phyloP scores from a whole-genome alignment of 1,139 yeast species.

The Nakaseomyces delphensis region DNA sequence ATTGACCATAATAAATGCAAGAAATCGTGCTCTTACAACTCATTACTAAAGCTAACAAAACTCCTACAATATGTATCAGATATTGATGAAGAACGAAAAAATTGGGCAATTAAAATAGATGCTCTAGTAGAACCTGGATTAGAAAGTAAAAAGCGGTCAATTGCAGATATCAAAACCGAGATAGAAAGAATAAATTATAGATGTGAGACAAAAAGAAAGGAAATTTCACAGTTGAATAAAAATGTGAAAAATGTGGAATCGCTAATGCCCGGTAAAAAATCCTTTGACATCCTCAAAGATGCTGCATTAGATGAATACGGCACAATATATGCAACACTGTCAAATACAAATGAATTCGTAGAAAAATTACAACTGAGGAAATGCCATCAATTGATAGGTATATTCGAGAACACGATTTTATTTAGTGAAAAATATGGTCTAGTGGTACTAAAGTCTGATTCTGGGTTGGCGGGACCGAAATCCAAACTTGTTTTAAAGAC shows the following conservation, averaged over 20 bases:
- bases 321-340: slow-evolving; percentile 19
- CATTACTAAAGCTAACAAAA: slow-evolving; percentile 24
- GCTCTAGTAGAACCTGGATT: not conserved
- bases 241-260: not conserved
- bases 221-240: not conserved
- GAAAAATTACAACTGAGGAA: slow-evolving; percentile 16
- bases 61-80: slow-evolving; percentile 24
- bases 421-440: slow-evolving; percentile 12
- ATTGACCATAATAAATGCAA: slow-evolving; percentile 8
- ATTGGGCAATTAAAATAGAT: slow-evolving; percentile 5
- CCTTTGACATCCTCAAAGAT: not conserved
- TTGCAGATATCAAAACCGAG: not conserved
- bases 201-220: not conserved
- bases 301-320: slow-evolving; percentile 23
- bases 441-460: slow-evolving; percentile 6
- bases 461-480: not conserved
- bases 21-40: slow-evolving; percentile 22
- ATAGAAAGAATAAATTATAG: not conserved
- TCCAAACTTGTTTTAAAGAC: not conserved
- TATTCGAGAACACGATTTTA: slow-evolving; percentile 14
- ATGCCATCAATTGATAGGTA: slow-evolving; percentile 16
- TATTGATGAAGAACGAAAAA: slow-evolving; percentile 17
- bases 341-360: slow-evolving; percentile 16
- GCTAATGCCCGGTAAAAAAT: not conserved
- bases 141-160: not conserved